These are phyloP conservation scores for Ascochyta clinopodiicola DNA, from an alignment of 2,329 filamentous ascomycete genomes.

Conservation along the genomic window DNA sequence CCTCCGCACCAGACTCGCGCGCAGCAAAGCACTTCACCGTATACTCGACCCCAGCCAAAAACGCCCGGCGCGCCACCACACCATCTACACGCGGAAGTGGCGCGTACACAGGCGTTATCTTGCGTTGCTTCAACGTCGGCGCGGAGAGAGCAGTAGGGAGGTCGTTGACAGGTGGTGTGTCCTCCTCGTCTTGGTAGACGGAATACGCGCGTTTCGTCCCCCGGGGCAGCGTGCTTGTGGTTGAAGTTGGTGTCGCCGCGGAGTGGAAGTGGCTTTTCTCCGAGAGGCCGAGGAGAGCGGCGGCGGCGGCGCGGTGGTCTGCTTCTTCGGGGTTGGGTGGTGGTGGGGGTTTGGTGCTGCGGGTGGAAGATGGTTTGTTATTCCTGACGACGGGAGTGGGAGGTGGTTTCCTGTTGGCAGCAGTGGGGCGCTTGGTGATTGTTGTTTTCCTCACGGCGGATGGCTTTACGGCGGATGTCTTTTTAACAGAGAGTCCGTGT, in stretches of 20 bases:
- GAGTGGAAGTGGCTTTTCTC: neutral
- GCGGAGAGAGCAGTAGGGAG: neutral
- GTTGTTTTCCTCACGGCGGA: neutral
- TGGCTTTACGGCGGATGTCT: too few species aligned
- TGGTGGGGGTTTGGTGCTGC: neutral
- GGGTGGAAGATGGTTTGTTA: neutral
- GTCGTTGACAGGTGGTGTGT: neutral
- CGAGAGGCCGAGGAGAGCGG: neutral
- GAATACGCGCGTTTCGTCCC: neutral
- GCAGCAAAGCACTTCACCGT: neutral
- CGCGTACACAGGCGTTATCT: neutral
- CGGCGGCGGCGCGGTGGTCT: conserved; percentile 2
- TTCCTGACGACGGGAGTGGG: neutral
- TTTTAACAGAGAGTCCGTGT: too few species aligned
- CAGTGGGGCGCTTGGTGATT: neutral
- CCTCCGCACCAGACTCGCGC: neutral
- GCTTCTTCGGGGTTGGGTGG: neutral
- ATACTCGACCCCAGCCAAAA: neutral
- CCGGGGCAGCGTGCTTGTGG: too few species aligned
- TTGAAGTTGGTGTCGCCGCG: neutral
- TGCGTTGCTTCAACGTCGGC: neutral
- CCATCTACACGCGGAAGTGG: neutral
- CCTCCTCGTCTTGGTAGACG: neutral
- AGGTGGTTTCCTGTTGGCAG: neutral
- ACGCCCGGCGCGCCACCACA: neutral